Base-by-base conservation (phyloP, 1,284 basidiomycete genomes). In the Ceraceosorus guamensis region DNA sequence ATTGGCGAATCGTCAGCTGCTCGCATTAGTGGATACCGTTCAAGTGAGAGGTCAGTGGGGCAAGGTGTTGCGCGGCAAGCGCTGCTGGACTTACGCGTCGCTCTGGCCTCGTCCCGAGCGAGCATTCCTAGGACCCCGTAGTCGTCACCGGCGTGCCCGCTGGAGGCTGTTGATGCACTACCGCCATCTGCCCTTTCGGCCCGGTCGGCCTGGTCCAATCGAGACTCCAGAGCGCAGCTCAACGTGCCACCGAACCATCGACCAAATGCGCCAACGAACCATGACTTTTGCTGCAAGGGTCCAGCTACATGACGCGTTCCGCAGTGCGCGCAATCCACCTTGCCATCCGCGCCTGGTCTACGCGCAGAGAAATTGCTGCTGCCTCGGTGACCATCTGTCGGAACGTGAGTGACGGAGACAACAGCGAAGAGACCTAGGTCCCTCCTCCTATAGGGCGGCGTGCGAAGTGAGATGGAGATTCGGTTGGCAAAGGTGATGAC, bases 401-500 rank as follows among this genome's bases (percentile, higher is more conserved):
- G 35, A 4, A 52, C 24, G 37, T 80, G 78, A 5, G 79, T 68
- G 32, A 81, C 79, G 50, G 80, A 76, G 58, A 90, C 91, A 70
- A 93, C 81, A 52, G 90, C 90, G 75, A 91, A 86, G 59, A 96
- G 80, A 37, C 83, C 87, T 73, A 89, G 87, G 68, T 83, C 87
- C 62, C 87, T 86, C 73, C 90, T 87, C 62, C 86, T 83, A 75
- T 91, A 90, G 69, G 87, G 85, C n/a, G 92, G 91, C 1, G 92
- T 97, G 59, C 89, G 87, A 48, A 97, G 83, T 2, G 89, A 89
- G 59, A 97, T 84, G 34, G 89, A 87, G 57, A 91, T 89, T 63
- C 89, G 87, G 78, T 88, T 91, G 58, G 87, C 85, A 76, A 92
- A 95, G 76, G 89, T 87, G 74, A 93, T 88, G 35, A 85, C 83